Conservation (phyloP, 1,284 basidiomycete genomes). For the Leccinum subfulvum region DNA sequence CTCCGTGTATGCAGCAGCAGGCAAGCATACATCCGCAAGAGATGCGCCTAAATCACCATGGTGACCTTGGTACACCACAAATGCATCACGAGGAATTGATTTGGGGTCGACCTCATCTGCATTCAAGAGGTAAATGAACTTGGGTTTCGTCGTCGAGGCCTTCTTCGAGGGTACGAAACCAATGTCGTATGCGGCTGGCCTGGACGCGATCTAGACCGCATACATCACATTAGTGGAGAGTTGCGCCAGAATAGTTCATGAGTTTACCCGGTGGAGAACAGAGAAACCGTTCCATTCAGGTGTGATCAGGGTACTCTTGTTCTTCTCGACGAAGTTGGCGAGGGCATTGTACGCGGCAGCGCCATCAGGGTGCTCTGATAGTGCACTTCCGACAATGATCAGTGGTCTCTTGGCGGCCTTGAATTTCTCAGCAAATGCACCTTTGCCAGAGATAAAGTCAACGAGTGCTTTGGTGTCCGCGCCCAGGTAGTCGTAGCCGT, state of each 20-base stretch:
- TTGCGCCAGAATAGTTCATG: neutral
- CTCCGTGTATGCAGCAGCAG: conserved; percentile 95
- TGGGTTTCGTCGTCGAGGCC: conserved; percentile 77
- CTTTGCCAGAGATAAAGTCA: conserved; percentile 78
- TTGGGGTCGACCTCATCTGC: conserved; percentile 92
- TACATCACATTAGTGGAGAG: conserved; percentile 24
- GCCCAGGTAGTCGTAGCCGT: conserved; percentile 92
- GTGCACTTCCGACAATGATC: conserved; percentile 89
- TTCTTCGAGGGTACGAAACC: conserved; percentile 87
- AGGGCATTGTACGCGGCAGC: conserved; percentile 78
- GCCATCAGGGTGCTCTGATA: conserved; percentile 87
- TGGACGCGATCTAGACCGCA: conserved; percentile 68
- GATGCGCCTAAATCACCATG: conserved; percentile 97
- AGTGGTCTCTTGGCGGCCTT: conserved; percentile 90
- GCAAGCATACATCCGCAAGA: conserved; percentile 94
- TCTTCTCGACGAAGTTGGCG: conserved; percentile 77
- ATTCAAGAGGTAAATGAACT: conserved; percentile 97
- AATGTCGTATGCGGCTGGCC: conserved; percentile 93
- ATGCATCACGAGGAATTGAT: conserved; percentile 91
- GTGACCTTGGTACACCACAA: conserved; percentile 99
- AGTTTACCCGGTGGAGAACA: conserved; percentile 80
- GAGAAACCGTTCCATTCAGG: conserved; percentile 96
- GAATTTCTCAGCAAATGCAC: conserved; percentile 84
- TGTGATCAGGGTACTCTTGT: conserved; percentile 76
- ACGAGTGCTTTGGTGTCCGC: conserved; percentile 76